These are phyloP conservation scores for Adansonia gregorii DNA, from an alignment of 441 rosid genomes.

Conservation along the genomic window DNA sequence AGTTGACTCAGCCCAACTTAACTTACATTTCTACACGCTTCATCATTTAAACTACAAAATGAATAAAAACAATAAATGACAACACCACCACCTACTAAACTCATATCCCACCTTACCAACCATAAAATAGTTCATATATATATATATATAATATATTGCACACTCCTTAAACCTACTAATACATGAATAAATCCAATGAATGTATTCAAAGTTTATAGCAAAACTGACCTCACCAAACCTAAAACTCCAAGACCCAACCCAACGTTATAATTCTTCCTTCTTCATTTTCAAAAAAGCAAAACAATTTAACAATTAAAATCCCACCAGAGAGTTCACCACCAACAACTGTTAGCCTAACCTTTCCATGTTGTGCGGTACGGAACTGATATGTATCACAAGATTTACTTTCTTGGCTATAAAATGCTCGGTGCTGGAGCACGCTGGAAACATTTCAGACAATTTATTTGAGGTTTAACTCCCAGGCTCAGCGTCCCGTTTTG, in stretches of 20 bases:
- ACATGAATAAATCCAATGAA: conserved; percentile 75
- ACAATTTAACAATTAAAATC: conserved; percentile 33
- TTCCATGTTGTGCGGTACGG: conserved; percentile 37
- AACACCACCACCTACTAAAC: conserved; percentile 37
- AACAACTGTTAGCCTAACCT: conserved; percentile 51
- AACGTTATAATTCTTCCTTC: conserved; percentile 30
- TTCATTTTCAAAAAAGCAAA: conserved; percentile 28
- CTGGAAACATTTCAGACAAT: conserved; percentile 25
- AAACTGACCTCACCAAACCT: conserved; percentile 52
- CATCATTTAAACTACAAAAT: conserved; percentile 5
- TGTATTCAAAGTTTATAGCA: conserved; percentile 40
- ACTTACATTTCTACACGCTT: conserved; percentile 23
- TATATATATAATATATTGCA: conserved; percentile 37
- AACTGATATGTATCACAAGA: conserved; percentile 34
- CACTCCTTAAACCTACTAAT: conserved; percentile 43
- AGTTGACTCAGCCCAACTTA: not conserved
- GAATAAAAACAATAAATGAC: conserved; percentile 14
- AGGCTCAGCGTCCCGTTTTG: conserved; percentile 73
- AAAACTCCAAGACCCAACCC: conserved; percentile 41
- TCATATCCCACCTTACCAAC: conserved; percentile 26
- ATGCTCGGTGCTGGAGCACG: conserved; percentile 30
- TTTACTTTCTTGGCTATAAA: conserved; percentile 33
- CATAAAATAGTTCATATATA: conserved; percentile 23
- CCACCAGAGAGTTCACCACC: conserved; percentile 50
- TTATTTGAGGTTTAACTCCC: conserved; percentile 11